Conservation (phyloP, 495 filamentous ascomycete species). For the Neurospora sp. region DNA sequence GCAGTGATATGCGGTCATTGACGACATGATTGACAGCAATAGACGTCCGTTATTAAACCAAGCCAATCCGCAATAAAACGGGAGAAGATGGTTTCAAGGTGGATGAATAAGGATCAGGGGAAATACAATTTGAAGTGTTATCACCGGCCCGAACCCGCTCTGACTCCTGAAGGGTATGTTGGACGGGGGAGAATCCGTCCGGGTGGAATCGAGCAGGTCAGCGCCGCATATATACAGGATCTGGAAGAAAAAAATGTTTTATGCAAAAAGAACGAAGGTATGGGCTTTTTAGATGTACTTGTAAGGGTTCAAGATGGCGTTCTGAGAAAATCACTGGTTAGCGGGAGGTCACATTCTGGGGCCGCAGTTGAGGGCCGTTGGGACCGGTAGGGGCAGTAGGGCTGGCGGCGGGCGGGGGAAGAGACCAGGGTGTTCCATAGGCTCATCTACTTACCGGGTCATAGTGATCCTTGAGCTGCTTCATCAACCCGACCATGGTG, state of each 20-base stretch:
- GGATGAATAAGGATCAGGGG: background rate
- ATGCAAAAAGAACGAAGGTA: background rate
- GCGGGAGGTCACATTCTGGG: background rate
- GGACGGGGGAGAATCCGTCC: background rate
- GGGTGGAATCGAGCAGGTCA: background rate
- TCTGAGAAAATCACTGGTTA: slow-evolving; percentile 33
- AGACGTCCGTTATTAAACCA: background rate
- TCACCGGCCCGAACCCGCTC: background rate
- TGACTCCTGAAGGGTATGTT: background rate
- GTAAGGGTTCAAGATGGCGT: slow-evolving; percentile 85
- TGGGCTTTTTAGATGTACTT: slow-evolving; percentile 51
- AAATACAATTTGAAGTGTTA: background rate
- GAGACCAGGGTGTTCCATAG: background rate
- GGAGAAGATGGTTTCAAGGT: background rate
- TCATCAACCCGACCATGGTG: slow-evolving; percentile 83
- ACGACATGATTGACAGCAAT: background rate
- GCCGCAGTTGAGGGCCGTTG: background rate
- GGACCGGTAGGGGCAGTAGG: background rate
- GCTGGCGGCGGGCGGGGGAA: background rate
- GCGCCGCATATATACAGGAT: background rate
- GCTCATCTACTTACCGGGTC: slow-evolving; percentile 65
- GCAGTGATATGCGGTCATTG: background rate
- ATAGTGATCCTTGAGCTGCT: slow-evolving; percentile 80
- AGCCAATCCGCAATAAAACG: background rate
- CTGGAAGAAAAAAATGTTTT: background rate